These are phyloP conservation scores for Suhomyces faveliae DNA, from an alignment of 805 yeast species.

Conservation along the genomic window DNA sequence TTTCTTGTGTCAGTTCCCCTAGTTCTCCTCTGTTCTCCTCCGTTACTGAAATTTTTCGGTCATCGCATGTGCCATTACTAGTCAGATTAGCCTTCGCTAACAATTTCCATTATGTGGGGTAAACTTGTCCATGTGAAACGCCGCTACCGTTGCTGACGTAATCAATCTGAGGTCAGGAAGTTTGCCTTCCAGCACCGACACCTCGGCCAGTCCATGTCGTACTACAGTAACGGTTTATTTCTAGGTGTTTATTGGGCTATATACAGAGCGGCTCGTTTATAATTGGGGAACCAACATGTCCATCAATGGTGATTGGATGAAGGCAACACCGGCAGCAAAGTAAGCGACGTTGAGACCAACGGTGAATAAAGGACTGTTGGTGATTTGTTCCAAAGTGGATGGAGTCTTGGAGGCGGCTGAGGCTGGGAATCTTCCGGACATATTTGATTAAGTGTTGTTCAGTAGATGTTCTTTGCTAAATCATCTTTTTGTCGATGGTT, in stretches of 20 bases:
- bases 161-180: background rate
- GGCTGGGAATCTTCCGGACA: constrained; percentile 14
- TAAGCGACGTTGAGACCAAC: constrained; percentile 60
- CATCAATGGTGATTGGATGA: constrained; percentile 77
- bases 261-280: constrained; percentile 16
- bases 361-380: constrained; percentile 63
- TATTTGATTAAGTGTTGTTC: background rate
- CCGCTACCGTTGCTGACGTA: background rate
- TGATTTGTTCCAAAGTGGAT: constrained; percentile 50
- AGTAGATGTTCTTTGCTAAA: background rate
- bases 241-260: background rate
- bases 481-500: background rate
- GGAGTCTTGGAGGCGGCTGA: constrained; percentile 23
- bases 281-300: constrained; percentile 79
- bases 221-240: background rate
- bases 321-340: constrained; percentile 70
- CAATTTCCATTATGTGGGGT: background rate
- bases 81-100: background rate
- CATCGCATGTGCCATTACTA: background rate
- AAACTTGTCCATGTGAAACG: background rate
- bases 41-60: no score
- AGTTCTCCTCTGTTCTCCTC: no score
- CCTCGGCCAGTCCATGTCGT: background rate
- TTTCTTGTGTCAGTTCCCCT: no score
- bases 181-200: background rate